Percentiles rank a stretch among this genome's conserved stretches.
These are phyloP conservation scores for Aphanomyces astaci DNA, from an alignment of 352 stramenopile genomes.

Conservation along the genomic window DNA sequence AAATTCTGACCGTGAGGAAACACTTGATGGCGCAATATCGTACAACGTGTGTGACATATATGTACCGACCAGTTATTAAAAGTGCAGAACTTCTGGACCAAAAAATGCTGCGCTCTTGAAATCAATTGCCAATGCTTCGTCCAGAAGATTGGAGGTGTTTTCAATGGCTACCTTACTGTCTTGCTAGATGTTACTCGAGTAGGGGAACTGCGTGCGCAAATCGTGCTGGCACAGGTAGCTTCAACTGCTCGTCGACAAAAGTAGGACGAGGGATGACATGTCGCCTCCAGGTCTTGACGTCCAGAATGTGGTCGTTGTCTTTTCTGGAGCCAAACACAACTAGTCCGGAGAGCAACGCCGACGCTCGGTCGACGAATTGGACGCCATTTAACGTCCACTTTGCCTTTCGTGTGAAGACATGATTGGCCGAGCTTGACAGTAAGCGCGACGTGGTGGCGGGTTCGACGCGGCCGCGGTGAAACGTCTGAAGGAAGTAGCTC, in stretches of 20 bases:
- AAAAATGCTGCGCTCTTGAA: too few relatives aligned
- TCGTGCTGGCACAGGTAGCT: background rate
- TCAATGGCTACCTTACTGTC: too few relatives aligned
- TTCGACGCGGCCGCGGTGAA: background rate
- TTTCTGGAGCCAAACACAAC: too few relatives aligned
- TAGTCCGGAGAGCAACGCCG: constrained; percentile 1
- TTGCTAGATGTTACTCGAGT: background rate
- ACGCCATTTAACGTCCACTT: background rate
- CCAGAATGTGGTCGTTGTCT: too few relatives aligned
- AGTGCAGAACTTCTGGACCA: too few relatives aligned
- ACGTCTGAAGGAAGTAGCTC: background rate
- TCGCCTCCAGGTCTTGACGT: constrained; percentile 8
- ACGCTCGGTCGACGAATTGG: background rate
- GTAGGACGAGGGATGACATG: background rate
- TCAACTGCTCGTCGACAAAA: background rate
- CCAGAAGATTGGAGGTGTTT: too few relatives aligned
- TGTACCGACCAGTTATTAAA: too few relatives aligned
- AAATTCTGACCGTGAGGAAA: too few relatives aligned
- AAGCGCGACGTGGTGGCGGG: background rate
- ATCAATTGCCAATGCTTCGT: too few relatives aligned
- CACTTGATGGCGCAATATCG: too few relatives aligned
- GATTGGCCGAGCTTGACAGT: background rate
- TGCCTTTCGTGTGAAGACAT: background rate
- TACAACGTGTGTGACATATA: too few relatives aligned
- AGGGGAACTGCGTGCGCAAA: background rate